phyloP scores from a whole-genome alignment of 2,329 filamentous ascomycete species.

The Tothia fuscella region DNA sequence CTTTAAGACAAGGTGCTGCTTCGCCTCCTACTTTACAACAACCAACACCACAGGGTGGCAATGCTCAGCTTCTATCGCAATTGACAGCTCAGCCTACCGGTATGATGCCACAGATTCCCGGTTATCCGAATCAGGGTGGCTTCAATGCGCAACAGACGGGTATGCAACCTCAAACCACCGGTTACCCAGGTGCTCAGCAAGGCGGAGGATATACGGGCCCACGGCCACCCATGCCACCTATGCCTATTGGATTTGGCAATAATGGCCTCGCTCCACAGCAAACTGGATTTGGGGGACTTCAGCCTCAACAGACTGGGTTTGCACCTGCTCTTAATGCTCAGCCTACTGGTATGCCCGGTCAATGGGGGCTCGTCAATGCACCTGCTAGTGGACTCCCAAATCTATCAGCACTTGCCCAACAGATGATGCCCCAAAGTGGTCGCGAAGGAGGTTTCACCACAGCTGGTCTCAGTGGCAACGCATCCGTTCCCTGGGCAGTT shows the following conservation, averaged over 20 bases:
- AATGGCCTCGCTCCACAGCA: constrained; percentile 46
- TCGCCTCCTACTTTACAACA: constrained; percentile 39
- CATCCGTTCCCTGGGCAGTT: constrained; percentile 94
- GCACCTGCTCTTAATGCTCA: constrained; percentile 68
- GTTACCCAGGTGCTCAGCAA: constrained; percentile 46
- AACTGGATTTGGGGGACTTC: constrained; percentile 52
- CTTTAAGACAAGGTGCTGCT: constrained; percentile 35
- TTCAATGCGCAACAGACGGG: constrained; percentile 50
- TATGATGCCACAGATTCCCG: constrained; percentile 28
- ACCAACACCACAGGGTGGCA: constrained; percentile 56
- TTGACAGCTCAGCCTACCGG: constrained; percentile 41
- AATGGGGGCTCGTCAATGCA: constrained; percentile 97
- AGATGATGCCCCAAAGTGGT: constrained; percentile 92
- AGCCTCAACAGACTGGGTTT: constrained; percentile 53
- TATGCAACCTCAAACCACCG: constrained; percentile 43
- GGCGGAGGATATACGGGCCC: constrained; percentile 71
- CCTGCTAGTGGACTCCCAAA: constrained; percentile 83
- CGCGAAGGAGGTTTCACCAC: constrained; percentile 82
- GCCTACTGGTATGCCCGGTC: constrained; percentile 81
- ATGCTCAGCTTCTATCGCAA: constrained; percentile 45
- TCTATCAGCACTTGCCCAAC: constrained; percentile 80
- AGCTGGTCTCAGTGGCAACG: constrained; percentile 79
- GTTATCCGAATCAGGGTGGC: constrained; percentile 30
- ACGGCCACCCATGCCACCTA: constrained; percentile 64
- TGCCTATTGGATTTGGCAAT: constrained; percentile 65